phyloP scores from a whole-genome alignment of 257 asterid genomes.

The Echites panduratus region DNA sequence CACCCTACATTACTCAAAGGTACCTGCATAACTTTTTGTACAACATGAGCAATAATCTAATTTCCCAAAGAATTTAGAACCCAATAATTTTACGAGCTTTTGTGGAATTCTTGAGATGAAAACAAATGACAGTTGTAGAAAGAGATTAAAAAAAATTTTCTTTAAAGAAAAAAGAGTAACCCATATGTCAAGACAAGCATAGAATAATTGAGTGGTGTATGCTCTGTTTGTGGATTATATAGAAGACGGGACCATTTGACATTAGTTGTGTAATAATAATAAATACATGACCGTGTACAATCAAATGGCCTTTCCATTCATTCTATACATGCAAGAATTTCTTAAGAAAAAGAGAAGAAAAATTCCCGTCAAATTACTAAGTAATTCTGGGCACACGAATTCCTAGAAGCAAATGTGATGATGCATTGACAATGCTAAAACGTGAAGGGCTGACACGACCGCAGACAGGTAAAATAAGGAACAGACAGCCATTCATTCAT shows the following conservation, averaged over 20 bases:
- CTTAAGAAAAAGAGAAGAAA: too few relatives aligned
- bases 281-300: neutral
- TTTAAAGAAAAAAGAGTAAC: neutral
- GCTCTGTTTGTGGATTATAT: neutral
- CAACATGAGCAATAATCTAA: neutral
- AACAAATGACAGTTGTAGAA: constrained; percentile 4
- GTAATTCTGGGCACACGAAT: too few relatives aligned
- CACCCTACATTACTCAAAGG: constrained; percentile 1
- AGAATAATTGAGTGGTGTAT: neutral
- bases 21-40: neutral
- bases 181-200: neutral
- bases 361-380: too few relatives aligned
- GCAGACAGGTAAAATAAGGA: too few relatives aligned
- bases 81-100: neutral
- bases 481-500: too few relatives aligned
- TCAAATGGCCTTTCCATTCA: neutral
- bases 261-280: neutral
- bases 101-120: constrained; percentile 7
- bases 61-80: neutral
- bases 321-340: too few relatives aligned
- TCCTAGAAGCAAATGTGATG: too few relatives aligned
- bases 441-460: neutral
- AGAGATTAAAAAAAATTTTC: neutral
- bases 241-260: neutral
- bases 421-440: neutral